Evolutionary conservation across 148 eudicot species (phyloP), one percentile per base, ranked within the genome.

Genomic region (Chenopodium formosanum): DNA sequence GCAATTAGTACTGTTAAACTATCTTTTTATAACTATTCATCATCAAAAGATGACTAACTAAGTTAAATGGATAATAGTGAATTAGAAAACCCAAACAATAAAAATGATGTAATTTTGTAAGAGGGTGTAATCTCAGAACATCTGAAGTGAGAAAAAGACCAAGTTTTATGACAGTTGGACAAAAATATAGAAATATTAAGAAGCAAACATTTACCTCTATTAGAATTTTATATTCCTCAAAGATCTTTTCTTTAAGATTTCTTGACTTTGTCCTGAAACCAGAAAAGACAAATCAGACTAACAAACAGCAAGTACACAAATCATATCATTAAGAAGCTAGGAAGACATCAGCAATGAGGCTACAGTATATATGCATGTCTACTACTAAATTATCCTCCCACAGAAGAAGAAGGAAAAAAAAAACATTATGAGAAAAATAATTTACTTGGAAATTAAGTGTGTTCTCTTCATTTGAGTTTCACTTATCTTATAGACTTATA

Each of bases 221-320:
- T 87, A 82, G 73, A 78, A 94, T 94, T 66, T 89, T 86, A 78
- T 90, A 91, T 82, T 92, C 86, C 44, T 62, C 70, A 46, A 84
- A 67, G 47, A 91, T 87, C 71, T 88, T 88, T 81, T 92, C 93
- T 52, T 90, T 83, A 68, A 94, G 79, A 78, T 90, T 92, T 86
- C 88, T 85, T 44, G 93, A 87, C 56, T 89, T 87, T 56, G 94
- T 88, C 91, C 99, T 96, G 92, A 74, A 87, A 84, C 53, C 75
- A 68, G 73, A 81, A 79, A 74, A 44, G 44, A 70, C 25, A 76
- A 69, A 58, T 23, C 50, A 74, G 75, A 44, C 9, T 23, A 9
- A 66, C 3, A 29, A 56, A 13, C 1, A 83, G 32, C 17, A 73
- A 62, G 14, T 47, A 25, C n/a, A 80, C 6, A 56, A 56, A 56